phyloP scores from a whole-genome alignment of 768 basidiomycete genomes.

The Rhodotorula babjevae region DNA sequence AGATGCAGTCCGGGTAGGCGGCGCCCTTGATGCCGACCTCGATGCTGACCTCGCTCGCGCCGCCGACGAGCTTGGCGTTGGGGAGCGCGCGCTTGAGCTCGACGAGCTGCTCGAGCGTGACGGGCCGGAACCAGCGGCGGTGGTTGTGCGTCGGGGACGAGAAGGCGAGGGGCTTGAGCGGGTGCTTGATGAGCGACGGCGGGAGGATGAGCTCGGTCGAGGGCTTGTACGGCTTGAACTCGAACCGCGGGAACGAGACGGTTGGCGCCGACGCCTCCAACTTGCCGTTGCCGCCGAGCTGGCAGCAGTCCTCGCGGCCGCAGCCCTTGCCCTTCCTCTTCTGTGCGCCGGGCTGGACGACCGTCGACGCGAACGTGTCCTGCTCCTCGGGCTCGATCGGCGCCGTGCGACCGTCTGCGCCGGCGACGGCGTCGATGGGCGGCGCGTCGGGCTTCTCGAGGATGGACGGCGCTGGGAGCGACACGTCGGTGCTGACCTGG shows the following conservation, averaged over 20 bases:
- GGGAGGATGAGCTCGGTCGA: constrained; percentile 42
- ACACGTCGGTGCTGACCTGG: constrained; percentile 24
- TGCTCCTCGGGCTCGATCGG: constrained; percentile 8
- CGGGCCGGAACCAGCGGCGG: constrained; percentile 41
- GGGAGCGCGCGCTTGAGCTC: constrained; percentile 36
- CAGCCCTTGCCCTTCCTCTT: constrained; percentile 32
- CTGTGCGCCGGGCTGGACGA: constrained; percentile 13
- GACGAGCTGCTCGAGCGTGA: constrained; percentile 37
- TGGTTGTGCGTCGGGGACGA: constrained; percentile 2
- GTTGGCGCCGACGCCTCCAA: constrained; percentile 20
- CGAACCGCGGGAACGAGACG: constrained; percentile 38
- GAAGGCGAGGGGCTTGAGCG: constrained; percentile 25
- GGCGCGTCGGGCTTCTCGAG: not conserved
- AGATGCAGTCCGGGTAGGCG: constrained; percentile 40
- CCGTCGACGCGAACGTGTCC: constrained; percentile 19
- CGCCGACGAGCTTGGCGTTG: constrained; percentile 39
- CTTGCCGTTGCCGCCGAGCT: constrained; percentile 15
- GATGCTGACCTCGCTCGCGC: constrained; percentile 41
- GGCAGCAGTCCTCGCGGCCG: constrained; percentile 42
- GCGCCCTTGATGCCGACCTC: constrained; percentile 40
- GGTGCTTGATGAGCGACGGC: constrained; percentile 33
- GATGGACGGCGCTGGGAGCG: constrained; percentile 9
- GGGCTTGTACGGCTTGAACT: constrained; percentile 42
- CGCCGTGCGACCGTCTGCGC: constrained; percentile 12
- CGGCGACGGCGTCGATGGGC: constrained; percentile 18